A percentile compares a stretch with the other conserved stretches of the same genome.
phyloP scores from a whole-genome alignment of 2,329 filamentous ascomycete species.

The Fusarium haematococcum region DNA sequence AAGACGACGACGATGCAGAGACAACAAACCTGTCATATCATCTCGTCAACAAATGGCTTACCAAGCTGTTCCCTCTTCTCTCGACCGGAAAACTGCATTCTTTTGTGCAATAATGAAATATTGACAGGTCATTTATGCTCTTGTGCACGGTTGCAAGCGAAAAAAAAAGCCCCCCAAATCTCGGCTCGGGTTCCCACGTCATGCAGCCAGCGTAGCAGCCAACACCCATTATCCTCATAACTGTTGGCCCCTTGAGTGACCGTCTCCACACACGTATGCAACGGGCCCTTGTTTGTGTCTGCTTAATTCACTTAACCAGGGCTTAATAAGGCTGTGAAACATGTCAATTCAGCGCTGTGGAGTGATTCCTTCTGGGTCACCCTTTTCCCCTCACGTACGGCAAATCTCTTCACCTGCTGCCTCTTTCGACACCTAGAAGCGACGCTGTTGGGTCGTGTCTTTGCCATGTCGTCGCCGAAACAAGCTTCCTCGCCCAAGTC shows the following conservation, averaged over 20 bases:
- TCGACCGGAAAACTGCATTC: neutral
- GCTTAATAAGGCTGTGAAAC: slow-evolving; percentile 1
- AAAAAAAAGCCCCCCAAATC: neutral
- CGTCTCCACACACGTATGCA: neutral
- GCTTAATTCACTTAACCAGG: slow-evolving; percentile 3
- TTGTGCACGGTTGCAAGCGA: neutral
- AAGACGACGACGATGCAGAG: neutral
- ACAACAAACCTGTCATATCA: neutral
- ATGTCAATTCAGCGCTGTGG: neutral
- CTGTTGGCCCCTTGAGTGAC: neutral
- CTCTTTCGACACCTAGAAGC: neutral
- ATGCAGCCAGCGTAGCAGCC: neutral
- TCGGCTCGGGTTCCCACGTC: neutral
- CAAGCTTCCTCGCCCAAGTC: neutral
- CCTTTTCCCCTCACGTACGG: neutral
- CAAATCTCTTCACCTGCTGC: neutral
- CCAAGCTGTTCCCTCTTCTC: neutral
- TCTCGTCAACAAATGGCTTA: neutral
- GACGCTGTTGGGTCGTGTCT: neutral
- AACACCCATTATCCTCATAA: neutral
- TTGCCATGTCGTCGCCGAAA: neutral
- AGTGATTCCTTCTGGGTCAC: neutral
- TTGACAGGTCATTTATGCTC: neutral
- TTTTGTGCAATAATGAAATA: neutral
- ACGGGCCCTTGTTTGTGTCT: neutral